Evolutionary conservation across 306 rosid genomes (phyloP).

Genomic region (Prunus mira): DNA sequence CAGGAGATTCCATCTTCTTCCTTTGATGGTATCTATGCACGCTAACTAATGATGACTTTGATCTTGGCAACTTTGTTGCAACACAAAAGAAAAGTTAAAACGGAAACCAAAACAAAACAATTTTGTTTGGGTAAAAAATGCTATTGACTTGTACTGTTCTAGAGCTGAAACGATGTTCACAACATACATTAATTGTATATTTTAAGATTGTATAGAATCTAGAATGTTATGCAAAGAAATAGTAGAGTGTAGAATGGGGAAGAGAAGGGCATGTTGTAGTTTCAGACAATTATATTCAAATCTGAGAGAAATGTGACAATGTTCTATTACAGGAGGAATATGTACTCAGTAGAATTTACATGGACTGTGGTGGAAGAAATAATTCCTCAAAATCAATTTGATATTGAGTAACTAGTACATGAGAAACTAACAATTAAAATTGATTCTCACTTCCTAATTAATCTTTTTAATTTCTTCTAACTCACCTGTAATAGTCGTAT

Average conservation of each 20-base stretch:
- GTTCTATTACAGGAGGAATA: background rate
- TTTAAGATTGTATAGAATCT: too few species aligned
- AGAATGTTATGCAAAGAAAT: too few species aligned
- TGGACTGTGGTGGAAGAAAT: background rate
- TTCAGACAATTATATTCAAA: background rate
- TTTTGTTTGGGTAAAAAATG: too few species aligned
- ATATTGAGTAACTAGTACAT: constrained; percentile 4
- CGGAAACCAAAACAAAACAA: too few species aligned
- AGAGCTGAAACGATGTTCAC: too few species aligned
- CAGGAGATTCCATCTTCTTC: background rate
- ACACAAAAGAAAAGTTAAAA: too few species aligned
- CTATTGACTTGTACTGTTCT: too few species aligned
- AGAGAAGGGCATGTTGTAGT: background rate
- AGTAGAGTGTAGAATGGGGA: background rate
- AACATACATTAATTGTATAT: too few species aligned
- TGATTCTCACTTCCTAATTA: background rate
- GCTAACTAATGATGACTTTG: too few species aligned
- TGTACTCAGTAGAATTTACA: background rate
- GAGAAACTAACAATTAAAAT: background rate
- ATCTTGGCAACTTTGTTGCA: too few species aligned
- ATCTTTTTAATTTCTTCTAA: background rate
- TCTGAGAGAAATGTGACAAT: background rate
- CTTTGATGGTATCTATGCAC: background rate
- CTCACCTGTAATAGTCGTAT: background rate
- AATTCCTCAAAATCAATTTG: constrained; percentile 1